Evolutionary conservation across 805 yeast genomes (phyloP).

Genomic region (Komagataella phaffii): DNA sequence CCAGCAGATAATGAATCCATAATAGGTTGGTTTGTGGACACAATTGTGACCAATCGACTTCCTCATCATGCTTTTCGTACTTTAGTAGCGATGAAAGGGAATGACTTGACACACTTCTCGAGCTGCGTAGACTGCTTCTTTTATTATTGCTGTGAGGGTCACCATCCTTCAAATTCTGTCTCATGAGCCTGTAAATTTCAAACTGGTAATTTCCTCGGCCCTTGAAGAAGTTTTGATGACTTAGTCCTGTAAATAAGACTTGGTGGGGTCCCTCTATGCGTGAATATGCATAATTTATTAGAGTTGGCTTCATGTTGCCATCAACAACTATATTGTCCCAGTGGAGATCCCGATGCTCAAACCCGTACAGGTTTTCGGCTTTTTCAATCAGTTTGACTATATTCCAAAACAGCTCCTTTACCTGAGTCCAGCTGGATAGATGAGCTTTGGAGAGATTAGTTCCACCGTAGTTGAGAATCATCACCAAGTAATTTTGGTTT

Average conservation of each 20-base stretch:
- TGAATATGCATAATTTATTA: constrained; percentile 47
- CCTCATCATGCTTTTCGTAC: constrained; percentile 6
- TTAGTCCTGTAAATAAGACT: constrained; percentile 39
- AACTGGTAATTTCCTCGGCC: constrained; percentile 51
- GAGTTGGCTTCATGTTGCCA: constrained; percentile 10
- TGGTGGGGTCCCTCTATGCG: constrained; percentile 23
- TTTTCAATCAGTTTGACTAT: constrained; percentile 31
- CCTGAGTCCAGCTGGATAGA: constrained; percentile 23
- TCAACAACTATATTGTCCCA: constrained; percentile 49
- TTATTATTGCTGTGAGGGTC: not conserved
- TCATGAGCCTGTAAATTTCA: constrained; percentile 48
- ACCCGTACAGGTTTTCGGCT: constrained; percentile 37
- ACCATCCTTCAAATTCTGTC: constrained; percentile 13
- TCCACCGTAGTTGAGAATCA: constrained; percentile 27
- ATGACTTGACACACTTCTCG: not conserved
- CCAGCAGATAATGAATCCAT: constrained; percentile 54
- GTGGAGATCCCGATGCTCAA: constrained; percentile 64
- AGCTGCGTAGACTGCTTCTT: not conserved
- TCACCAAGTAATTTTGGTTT: constrained; percentile 20
- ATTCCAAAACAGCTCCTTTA: constrained; percentile 36
- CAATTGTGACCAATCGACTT: constrained; percentile 32
- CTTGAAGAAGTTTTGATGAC: constrained; percentile 46
- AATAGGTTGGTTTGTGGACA: constrained; percentile 39
- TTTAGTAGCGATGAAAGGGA: not conserved
- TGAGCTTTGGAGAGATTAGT: constrained; percentile 28